These are phyloP conservation scores for Parasitella parasitica DNA, from an alignment of 371 early-diverging fungal genomes.

Conservation along the genomic window DNA sequence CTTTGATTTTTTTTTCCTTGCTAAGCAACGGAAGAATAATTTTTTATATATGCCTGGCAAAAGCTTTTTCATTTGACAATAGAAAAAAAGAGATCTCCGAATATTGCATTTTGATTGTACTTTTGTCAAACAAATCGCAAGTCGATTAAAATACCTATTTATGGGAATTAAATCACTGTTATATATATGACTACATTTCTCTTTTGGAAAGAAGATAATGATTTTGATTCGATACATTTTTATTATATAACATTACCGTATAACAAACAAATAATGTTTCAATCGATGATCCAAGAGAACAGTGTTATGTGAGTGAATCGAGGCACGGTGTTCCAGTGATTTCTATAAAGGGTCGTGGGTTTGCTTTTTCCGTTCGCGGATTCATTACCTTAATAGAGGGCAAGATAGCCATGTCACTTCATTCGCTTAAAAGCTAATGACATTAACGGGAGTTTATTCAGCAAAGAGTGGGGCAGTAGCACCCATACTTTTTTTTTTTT, in stretches of 20 bases:
- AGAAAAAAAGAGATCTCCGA: neutral
- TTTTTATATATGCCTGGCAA: no score
- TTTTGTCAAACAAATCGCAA: neutral
- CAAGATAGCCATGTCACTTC: slow-evolving; percentile 5
- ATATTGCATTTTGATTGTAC: neutral
- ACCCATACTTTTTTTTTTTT: neutral
- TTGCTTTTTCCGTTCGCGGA: neutral
- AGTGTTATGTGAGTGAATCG: no score
- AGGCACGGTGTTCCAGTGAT: neutral
- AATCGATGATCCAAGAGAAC: no score
- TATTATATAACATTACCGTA: neutral
- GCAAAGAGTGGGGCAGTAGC: neutral
- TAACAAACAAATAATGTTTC: neutral
- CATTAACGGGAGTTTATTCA: neutral
- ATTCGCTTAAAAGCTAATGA: slow-evolving; percentile 4
- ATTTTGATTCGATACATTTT: neutral
- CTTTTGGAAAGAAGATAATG: neutral
- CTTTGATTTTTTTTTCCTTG: neutral
- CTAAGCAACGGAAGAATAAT: neutral
- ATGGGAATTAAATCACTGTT: neutral
- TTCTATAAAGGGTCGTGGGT: neutral
- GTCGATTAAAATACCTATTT: neutral
- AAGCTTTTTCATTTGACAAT: neutral
- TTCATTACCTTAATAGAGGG: slow-evolving; percentile 1
- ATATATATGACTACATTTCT: no score